These are phyloP conservation scores for Carex arenaria DNA, from an alignment of 202 grass and related monocot genomes.

Conservation along the genomic window DNA sequence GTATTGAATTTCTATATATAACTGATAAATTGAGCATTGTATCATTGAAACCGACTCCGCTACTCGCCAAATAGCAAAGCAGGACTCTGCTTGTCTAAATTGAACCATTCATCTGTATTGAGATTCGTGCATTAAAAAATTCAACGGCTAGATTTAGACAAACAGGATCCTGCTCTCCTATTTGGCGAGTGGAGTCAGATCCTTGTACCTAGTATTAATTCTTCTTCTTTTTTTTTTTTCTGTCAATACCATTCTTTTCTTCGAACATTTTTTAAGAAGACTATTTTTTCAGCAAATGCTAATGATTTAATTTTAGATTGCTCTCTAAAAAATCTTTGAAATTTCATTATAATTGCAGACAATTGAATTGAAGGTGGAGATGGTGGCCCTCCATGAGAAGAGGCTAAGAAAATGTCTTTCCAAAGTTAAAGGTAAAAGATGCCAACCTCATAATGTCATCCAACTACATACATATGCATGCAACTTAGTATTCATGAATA, in stretches of 20 bases:
- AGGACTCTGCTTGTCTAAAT: too few relatives aligned
- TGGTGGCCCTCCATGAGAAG: conserved; percentile 96
- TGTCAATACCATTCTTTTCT: not conserved
- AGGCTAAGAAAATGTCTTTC: conserved; percentile 92
- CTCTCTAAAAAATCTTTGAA: not conserved
- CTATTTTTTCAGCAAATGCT: not conserved
- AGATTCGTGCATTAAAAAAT: too few relatives aligned
- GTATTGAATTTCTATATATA: not conserved
- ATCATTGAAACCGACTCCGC: too few relatives aligned
- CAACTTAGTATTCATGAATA: not conserved
- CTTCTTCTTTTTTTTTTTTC: too few relatives aligned
- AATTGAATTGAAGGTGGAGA: conserved; percentile 94
- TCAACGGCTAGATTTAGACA: too few relatives aligned
- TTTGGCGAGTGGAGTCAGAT: too few relatives aligned
- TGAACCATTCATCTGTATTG: too few relatives aligned
- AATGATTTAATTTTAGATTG: conserved; percentile 1
- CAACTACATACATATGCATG: not conserved
- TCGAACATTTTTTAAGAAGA: not conserved
- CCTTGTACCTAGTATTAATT: too few relatives aligned
- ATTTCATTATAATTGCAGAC: conserved; percentile 38
- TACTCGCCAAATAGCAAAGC: too few relatives aligned
- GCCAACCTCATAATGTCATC: conserved; percentile 9
- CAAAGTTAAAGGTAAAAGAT: conserved; percentile 97
- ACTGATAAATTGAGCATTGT: not conserved
- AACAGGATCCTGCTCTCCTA: too few relatives aligned